A percentile compares a stretch with the other conserved stretches of the same genome.
Evolutionary conservation across 805 yeast species (phyloP).

Genomic region (Komagataella ulmi): DNA sequence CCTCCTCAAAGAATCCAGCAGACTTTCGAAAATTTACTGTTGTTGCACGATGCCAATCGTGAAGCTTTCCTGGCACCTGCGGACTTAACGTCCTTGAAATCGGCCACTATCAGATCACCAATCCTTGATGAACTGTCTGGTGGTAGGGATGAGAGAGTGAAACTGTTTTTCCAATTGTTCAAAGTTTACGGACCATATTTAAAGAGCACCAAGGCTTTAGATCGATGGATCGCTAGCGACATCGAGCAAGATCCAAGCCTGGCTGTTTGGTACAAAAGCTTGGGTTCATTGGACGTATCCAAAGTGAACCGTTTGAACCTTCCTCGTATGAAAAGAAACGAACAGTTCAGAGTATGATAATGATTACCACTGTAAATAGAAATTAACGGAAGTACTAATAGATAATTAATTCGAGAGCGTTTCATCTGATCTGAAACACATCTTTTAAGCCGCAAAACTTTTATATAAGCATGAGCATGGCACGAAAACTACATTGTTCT

Average conservation of each 20-base stretch:
- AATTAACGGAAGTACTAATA: not conserved
- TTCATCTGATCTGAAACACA: not conserved
- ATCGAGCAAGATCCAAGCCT: not conserved
- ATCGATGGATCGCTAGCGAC: not conserved
- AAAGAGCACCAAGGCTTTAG: not conserved
- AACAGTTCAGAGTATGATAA: not conserved
- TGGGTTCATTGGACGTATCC: not conserved
- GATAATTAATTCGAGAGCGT: not conserved
- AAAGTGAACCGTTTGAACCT: not conserved
- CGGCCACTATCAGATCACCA: slow-evolving; percentile 47
- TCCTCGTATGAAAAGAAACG: not conserved
- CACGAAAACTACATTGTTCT: not conserved
- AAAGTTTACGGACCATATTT: slow-evolving; percentile 34
- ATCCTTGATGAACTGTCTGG: slow-evolving; percentile 15
- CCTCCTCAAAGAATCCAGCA: slow-evolving; percentile 37
- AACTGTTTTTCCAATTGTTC: slow-evolving; percentile 41
- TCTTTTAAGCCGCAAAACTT: not conserved
- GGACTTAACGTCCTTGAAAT: slow-evolving; percentile 76
- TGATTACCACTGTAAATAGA: not conserved
- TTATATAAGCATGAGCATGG: not conserved
- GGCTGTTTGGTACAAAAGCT: not conserved
- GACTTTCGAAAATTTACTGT: slow-evolving; percentile 16
- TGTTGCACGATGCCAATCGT: slow-evolving; percentile 36
- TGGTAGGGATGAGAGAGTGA: slow-evolving; percentile 26
- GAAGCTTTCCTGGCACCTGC: slow-evolving; percentile 63